A percentile compares a stretch with the other conserved stretches of the same genome.
Conservation (phyloP, 805 yeast genomes). For the Wickerhamiella bombiphila region DNA sequence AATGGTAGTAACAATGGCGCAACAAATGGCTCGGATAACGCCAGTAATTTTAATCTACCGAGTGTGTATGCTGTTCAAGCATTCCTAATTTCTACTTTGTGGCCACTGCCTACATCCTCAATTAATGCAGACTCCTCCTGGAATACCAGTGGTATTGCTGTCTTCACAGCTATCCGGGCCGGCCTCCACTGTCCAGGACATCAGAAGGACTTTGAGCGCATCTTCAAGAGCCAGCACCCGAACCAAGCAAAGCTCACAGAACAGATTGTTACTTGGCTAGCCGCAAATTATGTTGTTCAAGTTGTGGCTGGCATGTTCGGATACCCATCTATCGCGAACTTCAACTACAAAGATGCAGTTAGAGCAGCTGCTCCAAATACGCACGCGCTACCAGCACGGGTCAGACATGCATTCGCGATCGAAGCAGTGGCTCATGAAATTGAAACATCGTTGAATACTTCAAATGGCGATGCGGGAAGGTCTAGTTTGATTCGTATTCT, state of each 20-base stretch:
- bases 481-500: constrained; percentile 60
- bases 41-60: constrained; percentile 73
- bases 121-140: constrained; percentile 91
- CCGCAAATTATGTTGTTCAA: constrained; percentile 82
- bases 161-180: constrained; percentile 81
- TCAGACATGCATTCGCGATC: constrained; percentile 66
- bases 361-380: constrained; percentile 16
- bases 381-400: constrained; percentile 36
- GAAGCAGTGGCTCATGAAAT: constrained; percentile 79
- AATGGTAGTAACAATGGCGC: constrained; percentile 41
- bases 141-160: constrained; percentile 87
- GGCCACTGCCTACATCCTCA: constrained; percentile 95
- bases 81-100: constrained; percentile 67
- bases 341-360: constrained; percentile 49
- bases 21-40: constrained; percentile 20
- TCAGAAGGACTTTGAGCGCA: constrained; percentile 34
- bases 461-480: constrained; percentile 46
- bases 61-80: constrained; percentile 93
- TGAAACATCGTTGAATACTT: constrained; percentile 59
- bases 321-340: constrained; percentile 80
- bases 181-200: constrained; percentile 77
- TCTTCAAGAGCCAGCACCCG: constrained; percentile 28
- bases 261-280: constrained; percentile 83
- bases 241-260: constrained; percentile 32
- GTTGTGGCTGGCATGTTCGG: constrained; percentile 86